A percentile compares a stretch with the other conserved stretches of the same genome.
These are phyloP conservation scores for Aspergillus brunneoviolaceus DNA, from an alignment of 2,329 filamentous ascomycete species.

Conservation along the genomic window DNA sequence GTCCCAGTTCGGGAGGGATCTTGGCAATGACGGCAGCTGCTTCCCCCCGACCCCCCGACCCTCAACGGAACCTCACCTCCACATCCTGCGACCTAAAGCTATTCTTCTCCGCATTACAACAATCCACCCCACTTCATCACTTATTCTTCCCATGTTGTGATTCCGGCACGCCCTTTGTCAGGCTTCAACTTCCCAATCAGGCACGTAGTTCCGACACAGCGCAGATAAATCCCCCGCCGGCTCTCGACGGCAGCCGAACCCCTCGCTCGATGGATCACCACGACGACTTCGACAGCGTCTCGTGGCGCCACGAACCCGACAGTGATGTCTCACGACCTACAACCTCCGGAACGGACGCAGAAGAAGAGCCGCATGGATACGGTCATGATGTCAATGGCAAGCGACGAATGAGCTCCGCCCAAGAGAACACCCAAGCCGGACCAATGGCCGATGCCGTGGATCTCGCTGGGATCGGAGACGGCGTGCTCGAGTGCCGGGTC, in stretches of 20 bases:
- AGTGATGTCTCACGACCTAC: conserved; percentile 46
- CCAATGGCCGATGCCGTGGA: conserved; percentile 56
- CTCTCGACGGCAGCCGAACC: conserved; percentile 20
- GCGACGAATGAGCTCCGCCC: conserved; percentile 47
- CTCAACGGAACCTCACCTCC: background rate
- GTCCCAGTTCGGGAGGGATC: background rate
- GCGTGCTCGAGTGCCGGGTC: conserved; percentile 80
- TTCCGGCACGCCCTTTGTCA: background rate
- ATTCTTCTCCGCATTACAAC: conserved; percentile 2
- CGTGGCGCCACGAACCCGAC: conserved; percentile 67
- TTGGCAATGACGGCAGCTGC: conserved; percentile 24
- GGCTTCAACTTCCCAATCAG: background rate
- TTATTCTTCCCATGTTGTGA: background rate
- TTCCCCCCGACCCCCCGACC: background rate
- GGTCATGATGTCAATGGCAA: conserved; percentile 49
- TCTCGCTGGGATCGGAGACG: conserved; percentile 65
- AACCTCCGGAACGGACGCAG: conserved; percentile 43
- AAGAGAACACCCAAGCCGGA: conserved; percentile 50
- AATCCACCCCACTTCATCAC: background rate
- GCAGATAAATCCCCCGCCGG: conserved; percentile 5
- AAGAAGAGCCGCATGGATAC: conserved; percentile 36
- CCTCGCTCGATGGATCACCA: conserved; percentile 44
- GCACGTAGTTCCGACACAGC: background rate
- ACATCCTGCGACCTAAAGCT: conserved; percentile 13
- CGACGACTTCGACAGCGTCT: conserved; percentile 78